Conservation (phyloP, 306 rosid genomes). For the Citrullus amarus region DNA sequence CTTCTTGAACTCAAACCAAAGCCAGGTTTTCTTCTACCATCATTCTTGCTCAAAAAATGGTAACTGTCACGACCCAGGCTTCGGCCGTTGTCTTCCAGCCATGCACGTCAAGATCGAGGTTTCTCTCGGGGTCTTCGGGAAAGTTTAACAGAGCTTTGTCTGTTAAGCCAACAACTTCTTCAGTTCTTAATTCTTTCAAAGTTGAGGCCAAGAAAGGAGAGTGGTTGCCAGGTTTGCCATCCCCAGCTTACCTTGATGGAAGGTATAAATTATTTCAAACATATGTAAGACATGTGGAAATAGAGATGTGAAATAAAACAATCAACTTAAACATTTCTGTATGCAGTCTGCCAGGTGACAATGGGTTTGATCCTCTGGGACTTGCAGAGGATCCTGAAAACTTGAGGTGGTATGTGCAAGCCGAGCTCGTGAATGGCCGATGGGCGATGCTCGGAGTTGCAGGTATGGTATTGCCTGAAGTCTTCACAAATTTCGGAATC, state of each 20-base stretch:
- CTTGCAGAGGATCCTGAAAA: constrained; percentile 99
- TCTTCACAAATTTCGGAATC: constrained; percentile 64
- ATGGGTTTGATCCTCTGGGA: constrained; percentile 90
- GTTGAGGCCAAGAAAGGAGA: constrained; percentile 89
- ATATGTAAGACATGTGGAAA: not conserved
- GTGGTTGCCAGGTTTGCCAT: constrained; percentile 83
- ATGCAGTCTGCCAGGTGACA: constrained; percentile 88
- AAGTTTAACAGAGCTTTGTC: constrained; percentile 50
- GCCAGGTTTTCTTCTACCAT: not conserved
- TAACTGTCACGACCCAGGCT: constrained; percentile 76
- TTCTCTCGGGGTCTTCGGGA: constrained; percentile 53
- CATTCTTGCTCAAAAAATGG: constrained; percentile 36
- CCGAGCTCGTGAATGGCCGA: constrained; percentile 78
- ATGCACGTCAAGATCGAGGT: constrained; percentile 41
- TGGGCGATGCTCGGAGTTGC: constrained; percentile 98
- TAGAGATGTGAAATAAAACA: not conserved
- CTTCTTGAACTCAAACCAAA: not conserved
- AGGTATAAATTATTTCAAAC: constrained; percentile 26
- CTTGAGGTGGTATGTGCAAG: constrained; percentile 76
- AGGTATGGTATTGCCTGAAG: constrained; percentile 93
- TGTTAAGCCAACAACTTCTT: constrained; percentile 37
- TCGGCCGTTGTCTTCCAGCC: constrained; percentile 71
- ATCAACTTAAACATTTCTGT: not conserved
- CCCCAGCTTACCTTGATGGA: constrained; percentile 77
- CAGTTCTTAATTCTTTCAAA: constrained; percentile 34